Base-by-base conservation (phyloP, 108 stramenopile genomes). In the Nitzschia sp. region DNA sequence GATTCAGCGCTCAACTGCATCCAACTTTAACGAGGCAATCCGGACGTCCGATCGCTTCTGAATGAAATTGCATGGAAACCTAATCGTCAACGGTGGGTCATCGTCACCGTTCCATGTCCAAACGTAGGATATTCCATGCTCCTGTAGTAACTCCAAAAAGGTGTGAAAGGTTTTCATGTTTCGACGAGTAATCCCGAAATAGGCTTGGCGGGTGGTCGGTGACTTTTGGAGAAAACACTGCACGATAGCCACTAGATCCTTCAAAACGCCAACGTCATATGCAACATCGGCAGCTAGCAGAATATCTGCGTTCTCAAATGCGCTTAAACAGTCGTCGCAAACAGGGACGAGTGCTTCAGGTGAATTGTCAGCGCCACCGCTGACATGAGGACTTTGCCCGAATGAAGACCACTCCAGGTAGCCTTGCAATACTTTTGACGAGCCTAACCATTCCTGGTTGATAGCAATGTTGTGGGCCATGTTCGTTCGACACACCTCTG, bases 231-330 rank as follows among this genome's bases (percentile, higher is more conserved):
- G 66, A 59, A 91, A 85, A 26, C 47, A 46, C 0, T 46, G 58
- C 0, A 87, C 80, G 5, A 77, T 70, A 1, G 58, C 13, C 3
- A 84, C 78, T 2, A 91, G 67, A 38, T 51, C 34, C 8, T 73
- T 64, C n/a, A 91, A 67, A 13, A 61, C 48, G 0, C 64, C n/a
- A 9, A 60, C 47, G 70, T 85, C 85, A 56, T 92, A 92, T 8
- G 80, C 72, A 2, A 88, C 85, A 71, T 91, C 90, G 24, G 87
- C 90, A 24, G 87, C 90, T 2, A 91, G 31, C 32, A 91, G 29
- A 1, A 91, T 61, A 33, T 88, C 80, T 5, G 87, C 85, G 42
- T 71, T 31, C 1, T 1, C 15, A 30, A 72, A 54, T 19, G 36
- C 32, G 57, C 47, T 26, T 15, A 28, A 57, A 31, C 26, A 57